Evolutionary conservation across 2,329 filamentous ascomycete species (phyloP), one percentile per base, ranked within the genome.

Genomic region (Pestalotiopsis sp.): DNA sequence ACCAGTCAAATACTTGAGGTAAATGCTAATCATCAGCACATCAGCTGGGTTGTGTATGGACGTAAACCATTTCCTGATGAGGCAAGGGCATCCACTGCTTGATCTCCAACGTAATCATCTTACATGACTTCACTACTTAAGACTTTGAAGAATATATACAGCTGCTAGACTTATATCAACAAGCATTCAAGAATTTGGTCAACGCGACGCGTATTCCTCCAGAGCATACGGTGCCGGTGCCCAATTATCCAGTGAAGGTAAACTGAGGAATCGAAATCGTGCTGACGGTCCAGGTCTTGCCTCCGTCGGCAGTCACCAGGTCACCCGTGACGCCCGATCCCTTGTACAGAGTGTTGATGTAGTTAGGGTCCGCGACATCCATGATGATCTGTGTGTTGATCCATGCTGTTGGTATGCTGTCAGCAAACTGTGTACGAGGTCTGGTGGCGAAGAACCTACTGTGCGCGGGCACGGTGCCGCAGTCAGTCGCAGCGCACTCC

Each of bases 201-300:
- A 36, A 36, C 31, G 31, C 31, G 31, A 36, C 31, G 31, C 2
- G 0, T 36, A 36, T 36, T 36, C 31, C 31, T 36, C 9, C 31
- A 7, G 7, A 2, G 31, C 31, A 36, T 9, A 2, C 5, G 7
- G 5, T 36, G 5, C 31, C 31, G 7, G 31, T 36, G 31, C 2
- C 7, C 31, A 36, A 9, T 3, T 52, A 52, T n/a, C 45, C 45
- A 14, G 57, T 59, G 65, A 72, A 73, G 31, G 72, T 72, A 41
- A 70, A 78, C 66, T 76, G 72, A 0, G 76, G 77, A 64, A 82
- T 80, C 12, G 70, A 65, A 65, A 84, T 83, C 11, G 76, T 79
- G 31, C 70, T 78, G 36, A 83, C 78, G n/a, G 75, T 81, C 82
- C 82, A 84, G 4, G 81, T 84, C 72, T 80, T 80, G 7, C 82